phyloP scores from a whole-genome alignment of 805 yeast genomes.

The Cyberlindnera petersonii region DNA sequence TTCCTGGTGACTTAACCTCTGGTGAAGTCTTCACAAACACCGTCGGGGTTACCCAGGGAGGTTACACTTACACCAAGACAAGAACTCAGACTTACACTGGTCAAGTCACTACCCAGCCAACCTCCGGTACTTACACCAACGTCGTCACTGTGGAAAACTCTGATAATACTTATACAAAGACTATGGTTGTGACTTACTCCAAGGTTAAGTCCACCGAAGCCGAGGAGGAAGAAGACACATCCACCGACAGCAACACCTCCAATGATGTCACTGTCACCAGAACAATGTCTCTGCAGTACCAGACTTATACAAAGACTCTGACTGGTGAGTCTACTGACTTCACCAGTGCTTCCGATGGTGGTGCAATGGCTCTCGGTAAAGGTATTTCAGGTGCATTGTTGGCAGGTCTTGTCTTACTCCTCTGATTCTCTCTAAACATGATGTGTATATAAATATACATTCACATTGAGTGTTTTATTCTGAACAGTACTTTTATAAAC shows the following conservation, averaged over 20 bases:
- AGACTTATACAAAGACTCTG: constrained; percentile 1
- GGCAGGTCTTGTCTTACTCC: not conserved
- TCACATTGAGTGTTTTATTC: no score
- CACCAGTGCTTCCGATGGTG: not conserved
- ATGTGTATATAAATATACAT: no score
- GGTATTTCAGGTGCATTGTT: not conserved
- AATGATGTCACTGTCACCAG: constrained; percentile 1
- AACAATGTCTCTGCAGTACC: not conserved
- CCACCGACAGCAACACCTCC: not conserved
- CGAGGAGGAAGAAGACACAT: no score
- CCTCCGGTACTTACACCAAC: constrained; percentile 4
- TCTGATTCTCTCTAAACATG: not conserved
- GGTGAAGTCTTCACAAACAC: constrained; percentile 2
- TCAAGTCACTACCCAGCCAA: constrained; percentile 4
- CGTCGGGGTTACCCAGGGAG: constrained; percentile 1
- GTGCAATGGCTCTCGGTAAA: not conserved
- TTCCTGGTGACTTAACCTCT: not conserved
- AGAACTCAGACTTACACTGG: constrained; percentile 5
- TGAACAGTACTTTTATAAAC: no score
- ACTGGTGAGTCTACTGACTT: constrained; percentile 1
- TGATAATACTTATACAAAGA: constrained; percentile 2
- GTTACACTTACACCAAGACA: constrained; percentile 5
- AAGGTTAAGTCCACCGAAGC: not conserved
- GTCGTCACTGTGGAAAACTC: constrained; percentile 3
- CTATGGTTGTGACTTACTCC: constrained; percentile 3